A percentile compares a stretch with the other conserved stretches of the same genome.
Conservation (phyloP, 2,329 filamentous ascomycete species). For the Podosphaera fusca region DNA sequence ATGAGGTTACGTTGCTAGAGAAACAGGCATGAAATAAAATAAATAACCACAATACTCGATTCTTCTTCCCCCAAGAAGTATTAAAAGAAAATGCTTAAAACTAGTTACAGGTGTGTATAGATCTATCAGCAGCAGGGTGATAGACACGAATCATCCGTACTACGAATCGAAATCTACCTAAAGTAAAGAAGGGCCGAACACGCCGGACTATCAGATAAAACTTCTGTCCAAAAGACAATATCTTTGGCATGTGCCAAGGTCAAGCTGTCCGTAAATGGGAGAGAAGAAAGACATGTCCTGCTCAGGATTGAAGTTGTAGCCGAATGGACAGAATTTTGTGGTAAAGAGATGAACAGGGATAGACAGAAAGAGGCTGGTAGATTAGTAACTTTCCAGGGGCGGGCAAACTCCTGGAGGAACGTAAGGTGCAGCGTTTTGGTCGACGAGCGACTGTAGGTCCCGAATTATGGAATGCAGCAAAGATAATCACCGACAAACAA, state of each 20-base stretch:
- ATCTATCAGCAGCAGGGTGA: background rate
- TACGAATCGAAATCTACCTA: background rate
- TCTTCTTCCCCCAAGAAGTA: background rate
- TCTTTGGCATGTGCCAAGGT: background rate
- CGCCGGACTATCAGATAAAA: background rate
- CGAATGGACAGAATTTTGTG: background rate
- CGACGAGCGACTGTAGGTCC: background rate
- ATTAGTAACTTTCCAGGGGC: background rate
- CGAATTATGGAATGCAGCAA: background rate
- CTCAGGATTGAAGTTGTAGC: background rate
- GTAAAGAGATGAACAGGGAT: background rate
- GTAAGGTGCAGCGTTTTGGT: background rate
- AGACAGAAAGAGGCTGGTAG: background rate
- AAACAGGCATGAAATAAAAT: too few relatives aligned
- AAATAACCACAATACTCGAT: too few relatives aligned
- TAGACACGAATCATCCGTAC: background rate
- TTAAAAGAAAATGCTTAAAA: slow-evolving; percentile 1
- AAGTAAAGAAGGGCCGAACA: background rate
- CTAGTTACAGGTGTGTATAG: background rate
- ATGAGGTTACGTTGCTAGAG: too few relatives aligned
- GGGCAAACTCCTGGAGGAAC: background rate
- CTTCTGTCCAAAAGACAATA: background rate
- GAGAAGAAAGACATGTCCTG: background rate
- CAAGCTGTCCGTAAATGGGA: background rate
- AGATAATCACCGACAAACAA: background rate